phyloP scores from a whole-genome alignment of 169 alveolate genomes.

The Plasmodium malariae region DNA sequence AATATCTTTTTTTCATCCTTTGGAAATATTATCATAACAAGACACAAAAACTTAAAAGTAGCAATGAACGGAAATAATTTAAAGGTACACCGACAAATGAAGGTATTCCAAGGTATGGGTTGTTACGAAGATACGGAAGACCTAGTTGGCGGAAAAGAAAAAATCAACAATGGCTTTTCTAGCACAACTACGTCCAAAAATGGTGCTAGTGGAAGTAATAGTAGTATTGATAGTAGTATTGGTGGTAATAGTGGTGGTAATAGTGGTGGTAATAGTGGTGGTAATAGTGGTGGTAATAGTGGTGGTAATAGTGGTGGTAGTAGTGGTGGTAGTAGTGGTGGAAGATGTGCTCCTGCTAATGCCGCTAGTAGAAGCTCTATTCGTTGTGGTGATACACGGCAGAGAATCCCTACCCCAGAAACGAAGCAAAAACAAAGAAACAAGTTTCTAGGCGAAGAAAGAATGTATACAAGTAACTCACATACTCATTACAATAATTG shows the following conservation, averaged over 20 bases:
- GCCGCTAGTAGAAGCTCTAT: neutral
- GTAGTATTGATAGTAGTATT: neutral
- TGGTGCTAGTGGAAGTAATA: neutral
- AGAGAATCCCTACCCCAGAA: neutral
- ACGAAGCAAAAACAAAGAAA: neutral
- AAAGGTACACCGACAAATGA: too few relatives aligned
- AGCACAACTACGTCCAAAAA: neutral
- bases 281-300: neutral
- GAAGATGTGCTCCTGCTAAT: neutral
- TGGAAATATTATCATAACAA: constrained; percentile 70
- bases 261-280: neutral
- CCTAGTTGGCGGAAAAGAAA: neutral
- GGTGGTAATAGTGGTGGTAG: neutral
- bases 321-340: neutral
- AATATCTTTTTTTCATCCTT: too few relatives aligned
- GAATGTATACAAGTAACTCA: neutral
- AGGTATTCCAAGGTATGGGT: too few relatives aligned
- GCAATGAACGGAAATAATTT: constrained; percentile 42
- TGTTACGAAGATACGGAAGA: neutral
- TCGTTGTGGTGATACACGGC: too few relatives aligned
- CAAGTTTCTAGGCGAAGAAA: neutral
- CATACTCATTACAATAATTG: neutral
- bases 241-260: neutral
- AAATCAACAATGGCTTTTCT: neutral
- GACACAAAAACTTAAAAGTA: constrained; percentile 55